Evolutionary conservation across 139 green algal species (phyloP).

Genomic region (Picochlorum sp.): DNA sequence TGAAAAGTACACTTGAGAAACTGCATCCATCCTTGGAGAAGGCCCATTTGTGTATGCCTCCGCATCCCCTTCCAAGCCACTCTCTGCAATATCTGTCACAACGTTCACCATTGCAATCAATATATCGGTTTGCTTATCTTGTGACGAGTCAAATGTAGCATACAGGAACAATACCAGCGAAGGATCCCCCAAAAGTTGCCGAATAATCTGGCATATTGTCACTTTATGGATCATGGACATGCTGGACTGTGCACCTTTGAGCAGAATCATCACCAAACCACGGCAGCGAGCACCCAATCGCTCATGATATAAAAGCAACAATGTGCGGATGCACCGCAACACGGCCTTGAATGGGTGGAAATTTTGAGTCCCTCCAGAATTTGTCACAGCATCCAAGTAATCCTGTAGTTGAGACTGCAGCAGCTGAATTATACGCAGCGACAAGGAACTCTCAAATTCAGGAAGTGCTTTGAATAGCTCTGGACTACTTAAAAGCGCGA

Average conservation of each 20-base stretch:
- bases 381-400: conserved; percentile 34
- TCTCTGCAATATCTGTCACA: conserved; percentile 29
- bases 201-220: conserved; percentile 38
- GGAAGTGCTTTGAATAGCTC: conserved; percentile 40
- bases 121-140: conserved; percentile 35
- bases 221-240: conserved; percentile 35
- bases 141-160: conserved; percentile 32
- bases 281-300: conserved; percentile 24
- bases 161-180: conserved; percentile 42
- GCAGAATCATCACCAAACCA: conserved; percentile 39
- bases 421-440: conserved; percentile 29
- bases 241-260: conserved; percentile 21
- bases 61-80: conserved; percentile 4
- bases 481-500: conserved; percentile 54
- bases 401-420: conserved; percentile 45
- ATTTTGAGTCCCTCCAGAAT: conserved; percentile 31
- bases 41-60: conserved; percentile 12
- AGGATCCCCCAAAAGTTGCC: conserved; percentile 33
- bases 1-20: not conserved
- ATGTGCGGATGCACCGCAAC: conserved; percentile 40
- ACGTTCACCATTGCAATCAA: conserved; percentile 25
- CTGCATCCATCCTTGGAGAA: not conserved
- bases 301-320: conserved; percentile 37
- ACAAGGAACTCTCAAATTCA: conserved; percentile 25
- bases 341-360: conserved; percentile 36